Evolutionary conservation across 768 basidiomycete genomes (phyloP), one percentile per base, ranked within the genome.

Genomic region (Mycena floridula): DNA sequence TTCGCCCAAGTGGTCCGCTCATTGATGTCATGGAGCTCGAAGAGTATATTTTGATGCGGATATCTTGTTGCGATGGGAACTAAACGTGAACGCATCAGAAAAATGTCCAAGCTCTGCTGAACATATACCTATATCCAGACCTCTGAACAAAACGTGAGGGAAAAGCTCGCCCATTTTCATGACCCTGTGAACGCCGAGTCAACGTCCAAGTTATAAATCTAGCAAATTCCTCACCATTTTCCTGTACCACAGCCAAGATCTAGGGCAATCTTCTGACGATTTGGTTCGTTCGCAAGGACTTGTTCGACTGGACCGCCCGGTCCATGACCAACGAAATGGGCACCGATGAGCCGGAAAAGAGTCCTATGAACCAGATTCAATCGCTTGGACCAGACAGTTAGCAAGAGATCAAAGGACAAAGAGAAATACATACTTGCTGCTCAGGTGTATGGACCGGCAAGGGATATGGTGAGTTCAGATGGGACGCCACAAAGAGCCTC

Each of bases 211-310:
- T 50, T 42, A 46, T 45, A 39, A 39, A 47, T 50, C 49, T 56
- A 45, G 41, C 50, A 43, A 41, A 48, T 50, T 42, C 64, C 74
- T 44, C 49, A 85, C 88, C 88, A 91, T 63, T 57, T 63, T 5
- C 88, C 88, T 15, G 73, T 83, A 15, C 88, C 88, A 6, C 81
- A 85, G 50, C 88, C 81, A n/a, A 89, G 54, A 61, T 91, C 88
- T 39, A 91, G 68, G 36, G 72, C 83, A 47, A 72, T 70, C 59
- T 66, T 75, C 40, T 64, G 68, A 45, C 68, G 68, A 35, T 59
- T 65, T 5, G 61, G 56, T 32, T 63, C 59, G 22, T 55, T 53
- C 35, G 65, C 66, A 39, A 89, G 66, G 24, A 76, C 62, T 47
- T 79, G 67, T 25, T 54, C 50, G 21, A 88, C 76, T 28, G 85